A percentile compares a stretch with the other conserved stretches of the same genome.
Conservation (phyloP, 495 filamentous ascomycete species). For the Penicillium macrosclerotiorum region DNA sequence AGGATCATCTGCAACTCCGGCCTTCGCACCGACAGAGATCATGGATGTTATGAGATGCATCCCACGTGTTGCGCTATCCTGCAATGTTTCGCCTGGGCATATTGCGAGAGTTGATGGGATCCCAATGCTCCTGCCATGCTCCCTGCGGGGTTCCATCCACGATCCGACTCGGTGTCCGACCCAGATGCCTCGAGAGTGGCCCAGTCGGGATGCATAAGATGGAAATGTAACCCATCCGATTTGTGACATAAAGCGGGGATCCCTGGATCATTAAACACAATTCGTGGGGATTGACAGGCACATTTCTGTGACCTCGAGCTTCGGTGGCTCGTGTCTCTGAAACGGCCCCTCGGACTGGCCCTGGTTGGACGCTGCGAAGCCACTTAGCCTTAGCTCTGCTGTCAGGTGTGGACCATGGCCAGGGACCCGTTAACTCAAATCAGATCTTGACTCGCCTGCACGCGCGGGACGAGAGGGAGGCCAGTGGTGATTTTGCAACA, state of each 20-base stretch:
- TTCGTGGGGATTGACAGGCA: constrained; percentile 9
- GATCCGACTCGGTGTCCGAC: neutral
- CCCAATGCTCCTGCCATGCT: neutral
- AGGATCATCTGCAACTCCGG: neutral
- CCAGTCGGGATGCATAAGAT: neutral
- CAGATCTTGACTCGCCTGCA: neutral
- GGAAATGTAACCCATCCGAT: constrained; percentile 4
- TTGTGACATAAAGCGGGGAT: neutral
- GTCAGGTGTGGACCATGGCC: neutral
- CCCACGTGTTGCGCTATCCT: constrained; percentile 6
- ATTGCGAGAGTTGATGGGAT: neutral
- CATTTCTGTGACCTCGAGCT: too few relatives aligned
- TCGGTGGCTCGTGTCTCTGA: neutral
- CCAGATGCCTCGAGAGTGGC: neutral
- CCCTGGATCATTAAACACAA: neutral
- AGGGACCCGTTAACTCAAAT: constrained; percentile 5
- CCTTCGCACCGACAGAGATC: constrained; percentile 1
- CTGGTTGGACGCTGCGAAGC: neutral
- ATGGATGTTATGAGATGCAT: neutral
- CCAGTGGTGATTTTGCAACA: constrained; percentile 4
- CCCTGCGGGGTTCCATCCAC: constrained; percentile 7
- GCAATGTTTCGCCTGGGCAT: constrained; percentile 2
- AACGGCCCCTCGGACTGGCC: neutral
- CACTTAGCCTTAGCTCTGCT: neutral
- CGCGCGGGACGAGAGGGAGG: neutral